phyloP scores from a whole-genome alignment of 352 stramenopile species.

The Blastocystis sp. region DNA sequence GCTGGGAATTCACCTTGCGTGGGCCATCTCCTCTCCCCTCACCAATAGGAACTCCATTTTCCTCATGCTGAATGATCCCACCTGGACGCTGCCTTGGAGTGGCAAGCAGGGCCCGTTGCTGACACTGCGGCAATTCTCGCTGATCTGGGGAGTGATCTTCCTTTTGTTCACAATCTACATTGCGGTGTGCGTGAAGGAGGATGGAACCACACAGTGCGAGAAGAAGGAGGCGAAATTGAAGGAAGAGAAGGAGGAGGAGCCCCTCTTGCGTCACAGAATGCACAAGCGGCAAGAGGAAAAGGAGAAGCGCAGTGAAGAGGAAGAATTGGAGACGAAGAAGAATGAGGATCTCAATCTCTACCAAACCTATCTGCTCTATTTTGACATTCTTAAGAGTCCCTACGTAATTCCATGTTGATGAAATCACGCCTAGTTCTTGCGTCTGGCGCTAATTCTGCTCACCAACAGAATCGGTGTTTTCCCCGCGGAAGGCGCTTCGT shows the following conservation, averaged over 20 bases:
- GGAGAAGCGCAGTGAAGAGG: not conserved
- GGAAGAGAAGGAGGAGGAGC: not conserved
- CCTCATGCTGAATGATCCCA: slow-evolving; percentile 80
- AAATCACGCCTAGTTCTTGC: slow-evolving; percentile 49
- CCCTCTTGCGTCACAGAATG: not conserved
- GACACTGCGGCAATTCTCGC: slow-evolving; percentile 80
- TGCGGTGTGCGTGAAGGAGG: slow-evolving; percentile 75
- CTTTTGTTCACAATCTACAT: slow-evolving; percentile 82
- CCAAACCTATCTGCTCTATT: slow-evolving; percentile 46
- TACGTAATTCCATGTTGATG: not conserved
- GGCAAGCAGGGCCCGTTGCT: slow-evolving; percentile 75
- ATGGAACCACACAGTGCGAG: slow-evolving; percentile 70
- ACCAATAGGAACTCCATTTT: slow-evolving; percentile 77
- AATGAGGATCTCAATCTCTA: not conserved
- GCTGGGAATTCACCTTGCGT: slow-evolving; percentile 74
- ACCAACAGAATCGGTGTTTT: slow-evolving; percentile 64
- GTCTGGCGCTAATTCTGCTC: slow-evolving; percentile 27
- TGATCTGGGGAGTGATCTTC: slow-evolving; percentile 84
- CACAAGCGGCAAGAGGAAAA: not conserved
- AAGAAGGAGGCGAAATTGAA: slow-evolving; percentile 73
- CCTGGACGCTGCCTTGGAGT: slow-evolving; percentile 80
- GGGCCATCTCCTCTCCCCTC: not conserved
- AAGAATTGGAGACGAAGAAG: not conserved
- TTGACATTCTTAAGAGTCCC: slow-evolving; percentile 44
- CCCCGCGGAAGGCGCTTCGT: slow-evolving; percentile 45